A percentile compares a stretch with the other conserved stretches of the same genome.
These are phyloP conservation scores for Hondaea fermentalgiana DNA, from an alignment of 108 stramenopile species.

Conservation along the genomic window DNA sequence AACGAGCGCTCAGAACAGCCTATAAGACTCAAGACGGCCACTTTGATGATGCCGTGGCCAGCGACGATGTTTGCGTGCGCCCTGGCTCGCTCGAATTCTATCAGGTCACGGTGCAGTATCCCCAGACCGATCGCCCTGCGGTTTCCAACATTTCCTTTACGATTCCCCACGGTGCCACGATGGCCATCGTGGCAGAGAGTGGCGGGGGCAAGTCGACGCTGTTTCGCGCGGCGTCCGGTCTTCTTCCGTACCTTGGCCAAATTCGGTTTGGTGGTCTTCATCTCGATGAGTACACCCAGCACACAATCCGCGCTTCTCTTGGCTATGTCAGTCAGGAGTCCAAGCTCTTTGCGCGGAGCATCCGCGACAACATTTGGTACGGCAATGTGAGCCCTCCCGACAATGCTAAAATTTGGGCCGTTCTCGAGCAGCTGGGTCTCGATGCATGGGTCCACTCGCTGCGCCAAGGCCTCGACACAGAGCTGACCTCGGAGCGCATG, in stretches of 20 bases:
- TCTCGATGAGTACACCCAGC: slow-evolving; percentile 61
- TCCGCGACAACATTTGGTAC: slow-evolving; percentile 76
- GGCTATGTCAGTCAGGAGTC: slow-evolving; percentile 89
- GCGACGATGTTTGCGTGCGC: too few species aligned
- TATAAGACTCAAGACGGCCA: too few species aligned
- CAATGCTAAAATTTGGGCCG: too few species aligned
- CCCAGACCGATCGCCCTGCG: slow-evolving; percentile 64
- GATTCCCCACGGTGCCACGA: slow-evolving; percentile 65
- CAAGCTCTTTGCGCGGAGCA: slow-evolving; percentile 71
- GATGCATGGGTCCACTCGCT: too few species aligned
- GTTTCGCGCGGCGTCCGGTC: slow-evolving; percentile 70
- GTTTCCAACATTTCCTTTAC: slow-evolving; percentile 56
- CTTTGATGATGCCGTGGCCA: too few species aligned
- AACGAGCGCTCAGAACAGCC: too few species aligned
- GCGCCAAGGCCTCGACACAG: too few species aligned
- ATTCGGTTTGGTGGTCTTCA: slow-evolving; percentile 71
- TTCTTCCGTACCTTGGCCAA: slow-evolving; percentile 70
- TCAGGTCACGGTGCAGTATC: slow-evolving; percentile 76
- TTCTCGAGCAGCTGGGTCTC: too few species aligned
- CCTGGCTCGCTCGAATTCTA: slow-evolving; percentile 50
- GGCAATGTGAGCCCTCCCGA: slow-evolving; percentile 32
- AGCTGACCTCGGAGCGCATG: too few species aligned
- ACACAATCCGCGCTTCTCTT: slow-evolving; percentile 56
- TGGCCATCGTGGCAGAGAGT: slow-evolving; percentile 78
- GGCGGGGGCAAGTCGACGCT: slow-evolving; percentile 80